These are phyloP conservation scores for Claviceps fusiformis DNA, from an alignment of 2,329 filamentous ascomycete genomes.

Conservation along the genomic window DNA sequence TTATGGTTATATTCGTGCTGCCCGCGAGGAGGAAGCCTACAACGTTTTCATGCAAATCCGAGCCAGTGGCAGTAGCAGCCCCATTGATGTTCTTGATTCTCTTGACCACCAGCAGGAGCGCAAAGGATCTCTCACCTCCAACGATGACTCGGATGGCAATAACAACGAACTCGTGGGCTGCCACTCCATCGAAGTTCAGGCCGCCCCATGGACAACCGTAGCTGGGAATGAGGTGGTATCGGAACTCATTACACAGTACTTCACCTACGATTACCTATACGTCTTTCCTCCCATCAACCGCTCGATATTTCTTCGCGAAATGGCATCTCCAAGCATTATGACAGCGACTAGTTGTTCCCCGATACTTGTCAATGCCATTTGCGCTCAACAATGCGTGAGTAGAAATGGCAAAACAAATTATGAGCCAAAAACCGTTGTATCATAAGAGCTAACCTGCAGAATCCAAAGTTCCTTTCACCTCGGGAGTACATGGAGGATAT, in stretches of 20 bases:
- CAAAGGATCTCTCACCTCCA: background rate
- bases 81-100: constrained; percentile 1
- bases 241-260: constrained; percentile 5
- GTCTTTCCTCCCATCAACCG: constrained; percentile 4
- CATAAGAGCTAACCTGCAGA: background rate
- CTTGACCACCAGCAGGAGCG: background rate
- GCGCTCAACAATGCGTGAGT: constrained; percentile 5
- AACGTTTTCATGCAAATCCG: constrained; percentile 2
- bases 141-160: background rate
- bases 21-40: constrained; percentile 2
- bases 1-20: constrained; percentile 3
- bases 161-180: background rate
- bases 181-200: background rate
- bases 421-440: background rate
- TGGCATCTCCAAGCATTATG: background rate
- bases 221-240: constrained; percentile 1
- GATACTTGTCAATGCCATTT: constrained; percentile 4
- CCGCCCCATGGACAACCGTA: constrained; percentile 2
- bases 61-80: background rate
- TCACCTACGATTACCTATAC: constrained; percentile 4
- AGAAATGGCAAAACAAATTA: background rate
- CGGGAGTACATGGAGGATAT: background rate
- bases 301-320: background rate
- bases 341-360: constrained; percentile 2
- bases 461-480: constrained; percentile 1